These are phyloP conservation scores for Pleoardoris graminearum DNA, from an alignment of 2,329 filamentous ascomycete species.

Conservation along the genomic window DNA sequence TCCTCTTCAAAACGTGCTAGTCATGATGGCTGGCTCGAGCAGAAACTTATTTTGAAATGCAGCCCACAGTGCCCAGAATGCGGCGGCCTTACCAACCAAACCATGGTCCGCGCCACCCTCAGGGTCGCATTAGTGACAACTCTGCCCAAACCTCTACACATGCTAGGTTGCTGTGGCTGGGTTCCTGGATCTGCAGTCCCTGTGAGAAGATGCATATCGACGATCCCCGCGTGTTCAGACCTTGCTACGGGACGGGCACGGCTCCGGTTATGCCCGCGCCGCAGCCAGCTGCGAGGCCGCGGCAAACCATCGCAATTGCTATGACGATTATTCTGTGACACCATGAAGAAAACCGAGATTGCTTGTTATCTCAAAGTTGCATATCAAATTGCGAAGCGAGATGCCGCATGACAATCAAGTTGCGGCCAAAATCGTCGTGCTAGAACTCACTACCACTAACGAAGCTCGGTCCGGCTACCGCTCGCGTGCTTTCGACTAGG, in stretches of 20 bases:
- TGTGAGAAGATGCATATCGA: background rate
- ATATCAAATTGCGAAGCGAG: background rate
- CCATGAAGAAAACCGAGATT: too few species aligned
- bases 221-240: background rate
- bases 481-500: background rate
- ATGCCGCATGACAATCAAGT: background rate
- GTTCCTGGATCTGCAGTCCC: background rate
- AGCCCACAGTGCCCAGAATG: too few species aligned
- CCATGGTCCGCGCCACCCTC: constrained; percentile 1
- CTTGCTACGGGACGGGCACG: background rate
- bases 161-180: background rate
- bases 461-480: background rate
- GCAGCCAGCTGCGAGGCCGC: background rate
- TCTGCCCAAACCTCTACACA: background rate
- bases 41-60: background rate
- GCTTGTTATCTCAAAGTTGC: background rate
- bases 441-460: background rate
- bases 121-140: background rate
- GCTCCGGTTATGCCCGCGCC: too few species aligned
- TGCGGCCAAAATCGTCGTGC: background rate
- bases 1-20: background rate
- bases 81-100: background rate
- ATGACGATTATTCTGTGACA: too few species aligned
- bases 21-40: background rate
- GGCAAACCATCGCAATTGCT: background rate